These are phyloP conservation scores for Colletotrichum higginsianum DNA, from an alignment of 2,329 filamentous ascomycete species.

Conservation along the genomic window DNA sequence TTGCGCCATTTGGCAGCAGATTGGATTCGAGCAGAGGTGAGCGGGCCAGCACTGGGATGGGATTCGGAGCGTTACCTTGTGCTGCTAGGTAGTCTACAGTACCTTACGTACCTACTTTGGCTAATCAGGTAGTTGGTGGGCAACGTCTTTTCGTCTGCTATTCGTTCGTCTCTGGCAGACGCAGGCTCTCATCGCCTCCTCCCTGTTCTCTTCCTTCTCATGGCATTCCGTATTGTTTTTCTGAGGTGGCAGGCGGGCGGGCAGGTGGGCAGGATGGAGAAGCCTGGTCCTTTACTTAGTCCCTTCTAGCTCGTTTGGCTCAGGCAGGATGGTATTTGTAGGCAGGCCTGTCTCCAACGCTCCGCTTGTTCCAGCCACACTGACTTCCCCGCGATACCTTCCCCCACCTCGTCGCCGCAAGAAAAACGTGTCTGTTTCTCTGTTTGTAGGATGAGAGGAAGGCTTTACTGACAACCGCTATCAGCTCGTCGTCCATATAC, in stretches of 20 bases:
- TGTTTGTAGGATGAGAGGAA: too few relatives aligned
- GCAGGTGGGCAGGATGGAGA: not conserved
- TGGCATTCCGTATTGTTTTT: not conserved
- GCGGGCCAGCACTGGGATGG: not conserved
- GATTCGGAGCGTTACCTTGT: not conserved
- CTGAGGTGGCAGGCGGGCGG: slow-evolving; percentile 32
- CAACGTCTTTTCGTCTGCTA: slow-evolving; percentile 33
- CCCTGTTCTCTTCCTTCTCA: not conserved
- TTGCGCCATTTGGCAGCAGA: not conserved
- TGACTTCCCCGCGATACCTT: slow-evolving; percentile 17
- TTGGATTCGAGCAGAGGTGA: not conserved
- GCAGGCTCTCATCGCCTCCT: not conserved
- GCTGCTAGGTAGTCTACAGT: slow-evolving; percentile 4
- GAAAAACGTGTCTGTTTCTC: not conserved
- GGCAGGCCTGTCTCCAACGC: slow-evolving; percentile 1
- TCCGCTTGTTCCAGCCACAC: slow-evolving; percentile 9
- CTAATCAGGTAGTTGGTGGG: slow-evolving; percentile 24
- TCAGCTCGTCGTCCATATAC: too few relatives aligned
- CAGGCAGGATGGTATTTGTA: slow-evolving; percentile 6
- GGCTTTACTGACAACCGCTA: too few relatives aligned
- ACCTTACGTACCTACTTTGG: not conserved
- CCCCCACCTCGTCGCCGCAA: slow-evolving; percentile 9
- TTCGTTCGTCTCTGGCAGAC: not conserved
- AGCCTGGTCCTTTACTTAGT: slow-evolving; percentile 8
- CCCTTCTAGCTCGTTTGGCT: slow-evolving; percentile 16